Percentiles rank a stretch among this genome's conserved stretches.
Conservation (phyloP, 352 stramenopile species). For the Globisporangium emineosum region DNA sequence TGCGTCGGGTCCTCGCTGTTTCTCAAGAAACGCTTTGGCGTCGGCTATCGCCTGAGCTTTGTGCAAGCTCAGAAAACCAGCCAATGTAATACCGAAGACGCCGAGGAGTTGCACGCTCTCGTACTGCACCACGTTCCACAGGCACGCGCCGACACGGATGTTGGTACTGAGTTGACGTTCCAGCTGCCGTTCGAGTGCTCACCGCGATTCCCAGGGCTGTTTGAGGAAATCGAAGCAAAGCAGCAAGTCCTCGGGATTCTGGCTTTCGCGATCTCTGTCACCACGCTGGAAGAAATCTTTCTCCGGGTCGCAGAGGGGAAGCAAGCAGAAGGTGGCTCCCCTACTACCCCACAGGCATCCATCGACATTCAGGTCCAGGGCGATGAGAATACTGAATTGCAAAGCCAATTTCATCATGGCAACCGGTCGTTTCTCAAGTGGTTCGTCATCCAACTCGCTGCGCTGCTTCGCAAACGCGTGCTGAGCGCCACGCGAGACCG, state of each 20-base stretch:
- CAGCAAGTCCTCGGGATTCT: slow-evolving; percentile 33
- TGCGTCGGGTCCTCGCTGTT: slow-evolving; percentile 64
- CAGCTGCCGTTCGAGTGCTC: slow-evolving; percentile 67
- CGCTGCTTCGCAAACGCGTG: slow-evolving; percentile 58
- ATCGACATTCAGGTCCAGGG: not conserved
- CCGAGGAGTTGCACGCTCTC: slow-evolving; percentile 16
- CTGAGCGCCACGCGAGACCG: slow-evolving; percentile 53
- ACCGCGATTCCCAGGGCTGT: slow-evolving; percentile 57
- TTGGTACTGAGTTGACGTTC: slow-evolving; percentile 78
- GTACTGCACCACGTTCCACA: slow-evolving; percentile 34
- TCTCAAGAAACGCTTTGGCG: slow-evolving; percentile 89
- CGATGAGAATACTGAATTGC: not conserved
- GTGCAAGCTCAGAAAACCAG: slow-evolving; percentile 17
- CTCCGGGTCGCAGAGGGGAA: slow-evolving; percentile 72
- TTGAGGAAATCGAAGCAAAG: slow-evolving; percentile 61
- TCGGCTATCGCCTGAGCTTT: slow-evolving; percentile 74
- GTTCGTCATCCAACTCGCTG: slow-evolving; percentile 48
- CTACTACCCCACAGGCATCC: not conserved
- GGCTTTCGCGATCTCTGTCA: slow-evolving; percentile 77
- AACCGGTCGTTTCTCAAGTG: slow-evolving; percentile 1
- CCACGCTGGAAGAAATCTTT: slow-evolving; percentile 89
- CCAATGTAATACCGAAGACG: not conserved
- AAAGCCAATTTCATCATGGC: not conserved
- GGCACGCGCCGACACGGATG: slow-evolving; percentile 44
- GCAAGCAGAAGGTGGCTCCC: not conserved